Conservation (phyloP, 352 stramenopile genomes). For the Achlya hypogyna region DNA sequence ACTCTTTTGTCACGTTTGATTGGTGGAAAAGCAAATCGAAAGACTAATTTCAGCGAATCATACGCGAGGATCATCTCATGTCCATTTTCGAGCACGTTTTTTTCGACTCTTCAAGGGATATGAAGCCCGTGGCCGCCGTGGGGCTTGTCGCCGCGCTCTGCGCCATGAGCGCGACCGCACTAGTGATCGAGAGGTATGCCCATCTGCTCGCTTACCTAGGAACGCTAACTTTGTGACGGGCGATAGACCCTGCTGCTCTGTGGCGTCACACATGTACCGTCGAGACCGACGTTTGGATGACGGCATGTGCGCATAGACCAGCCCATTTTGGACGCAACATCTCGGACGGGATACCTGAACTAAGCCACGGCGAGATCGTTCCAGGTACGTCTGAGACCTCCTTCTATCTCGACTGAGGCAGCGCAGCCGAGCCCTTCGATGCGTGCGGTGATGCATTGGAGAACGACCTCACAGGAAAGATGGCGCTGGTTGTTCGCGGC, state of each 20-base stretch:
- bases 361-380: not conserved
- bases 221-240: not conserved
- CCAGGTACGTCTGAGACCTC: not conserved
- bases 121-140: not conserved
- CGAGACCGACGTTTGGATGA: not conserved
- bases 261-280: conserved; percentile 1
- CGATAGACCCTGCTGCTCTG: conserved; percentile 3
- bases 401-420: not conserved
- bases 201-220: not conserved
- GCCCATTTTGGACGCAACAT: conserved; percentile 15
- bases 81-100: not conserved
- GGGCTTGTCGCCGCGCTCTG: not conserved
- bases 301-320: not conserved
- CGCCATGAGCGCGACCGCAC: not conserved
- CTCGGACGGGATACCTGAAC: not conserved
- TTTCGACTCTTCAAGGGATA: not conserved
- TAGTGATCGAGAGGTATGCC: conserved; percentile 8
- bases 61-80: not conserved
- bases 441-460: conserved; percentile 7
- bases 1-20: no score
- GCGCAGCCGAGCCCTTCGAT: conserved; percentile 10
- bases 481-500: conserved; percentile 9
- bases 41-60: not conserved
- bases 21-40: not conserved
- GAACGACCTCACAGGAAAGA: conserved; percentile 11